A percentile compares a stretch with the other conserved stretches of the same genome.
Evolutionary conservation across 768 basidiomycete species (phyloP).

Genomic region (Boletus rubroflammeus): DNA sequence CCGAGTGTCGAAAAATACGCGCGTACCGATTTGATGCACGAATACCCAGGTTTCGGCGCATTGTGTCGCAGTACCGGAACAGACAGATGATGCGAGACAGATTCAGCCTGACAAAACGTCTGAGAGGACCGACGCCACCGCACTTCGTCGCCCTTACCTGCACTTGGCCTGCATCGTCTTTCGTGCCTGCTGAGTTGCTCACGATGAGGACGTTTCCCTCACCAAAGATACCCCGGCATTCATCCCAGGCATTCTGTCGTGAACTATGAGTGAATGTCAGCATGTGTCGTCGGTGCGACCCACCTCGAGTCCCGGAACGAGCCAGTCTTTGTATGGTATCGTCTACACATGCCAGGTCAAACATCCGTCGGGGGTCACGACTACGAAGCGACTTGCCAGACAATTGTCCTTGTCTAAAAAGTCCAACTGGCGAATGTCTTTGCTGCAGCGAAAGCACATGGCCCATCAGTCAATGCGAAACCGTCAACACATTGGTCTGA

Average conservation of each 20-base stretch:
- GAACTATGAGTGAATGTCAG: not conserved
- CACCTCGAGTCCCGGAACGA: constrained; percentile 77
- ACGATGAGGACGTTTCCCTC: constrained; percentile 82
- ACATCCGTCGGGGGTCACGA: too few relatives aligned
- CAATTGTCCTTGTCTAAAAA: constrained; percentile 96
- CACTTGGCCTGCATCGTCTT: constrained; percentile 69
- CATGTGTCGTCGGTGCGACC: constrained; percentile 12
- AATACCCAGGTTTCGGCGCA: constrained; percentile 74
- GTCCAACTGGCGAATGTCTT: constrained; percentile 83
- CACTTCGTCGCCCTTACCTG: constrained; percentile 50
- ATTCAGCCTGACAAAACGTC: constrained; percentile 65
- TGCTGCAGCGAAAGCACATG: constrained; percentile 38
- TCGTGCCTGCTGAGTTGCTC: constrained; percentile 90
- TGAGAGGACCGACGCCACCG: not conserved
- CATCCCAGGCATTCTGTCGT: constrained; percentile 68
- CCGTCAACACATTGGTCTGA: constrained; percentile 27
- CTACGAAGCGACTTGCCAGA: constrained; percentile 49
- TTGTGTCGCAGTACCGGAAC: constrained; percentile 81
- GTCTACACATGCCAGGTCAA: constrained; percentile 49
- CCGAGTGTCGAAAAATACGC: constrained; percentile 67
- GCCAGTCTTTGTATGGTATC: constrained; percentile 66
- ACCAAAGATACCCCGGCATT: constrained; percentile 71
- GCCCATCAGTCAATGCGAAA: constrained; percentile 7
- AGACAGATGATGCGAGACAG: constrained; percentile 70
- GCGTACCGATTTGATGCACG: constrained; percentile 69